Evolutionary conservation across 495 filamentous ascomycete species (phyloP), one percentile per base, ranked within the genome.

Genomic region (Achaetomiella virescens): DNA sequence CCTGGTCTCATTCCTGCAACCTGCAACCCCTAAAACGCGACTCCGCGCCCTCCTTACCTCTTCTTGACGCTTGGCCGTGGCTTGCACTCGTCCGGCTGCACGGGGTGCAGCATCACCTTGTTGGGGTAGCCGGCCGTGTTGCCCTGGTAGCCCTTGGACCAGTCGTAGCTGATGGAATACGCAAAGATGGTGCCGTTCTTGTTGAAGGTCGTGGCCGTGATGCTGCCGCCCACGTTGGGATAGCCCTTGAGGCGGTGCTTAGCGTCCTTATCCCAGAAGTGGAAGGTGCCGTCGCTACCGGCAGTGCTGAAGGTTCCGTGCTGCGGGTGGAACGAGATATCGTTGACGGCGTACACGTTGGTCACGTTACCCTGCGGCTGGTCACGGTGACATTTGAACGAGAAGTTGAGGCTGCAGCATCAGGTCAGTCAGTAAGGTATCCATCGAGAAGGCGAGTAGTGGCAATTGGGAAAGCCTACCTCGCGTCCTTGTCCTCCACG

Each of bases 251-350:
- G 79, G 33, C 89, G 80, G 70, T 93, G 88, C 70, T 95, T 96
- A 53, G 91, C 88, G 58, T 93, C 88, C 75, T 93, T 93, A 67
- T 97, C 91, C 88, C 88, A 92, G 75, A 90, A 96, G 73, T 92
- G 87, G 75, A 95, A 96, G 0, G 89, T 92, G 25, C 92, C 92
- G 67, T 97, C 92, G 36, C 82, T 84, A 42, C 92, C 92, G 41
- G 91, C 89, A 14, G 92, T 97, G 72, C 84, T 88, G 78, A 97
- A 96, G 27, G 91, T 95, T 58, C 89, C 89, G 64, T 91, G 86
- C 20, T 61, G 35, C 0, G 92, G 92, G 71, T 97, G 92, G 79
- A 96, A 97, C 17, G 83, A 88, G 69, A 97, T 95, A 59, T 86
- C 83, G 72, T 97, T 97, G 66, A 97, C 89, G 29, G 86, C 79